Base-by-base conservation (phyloP, 371 early-diverging fungal species). In the Syncephalastrum contaminatum region DNA sequence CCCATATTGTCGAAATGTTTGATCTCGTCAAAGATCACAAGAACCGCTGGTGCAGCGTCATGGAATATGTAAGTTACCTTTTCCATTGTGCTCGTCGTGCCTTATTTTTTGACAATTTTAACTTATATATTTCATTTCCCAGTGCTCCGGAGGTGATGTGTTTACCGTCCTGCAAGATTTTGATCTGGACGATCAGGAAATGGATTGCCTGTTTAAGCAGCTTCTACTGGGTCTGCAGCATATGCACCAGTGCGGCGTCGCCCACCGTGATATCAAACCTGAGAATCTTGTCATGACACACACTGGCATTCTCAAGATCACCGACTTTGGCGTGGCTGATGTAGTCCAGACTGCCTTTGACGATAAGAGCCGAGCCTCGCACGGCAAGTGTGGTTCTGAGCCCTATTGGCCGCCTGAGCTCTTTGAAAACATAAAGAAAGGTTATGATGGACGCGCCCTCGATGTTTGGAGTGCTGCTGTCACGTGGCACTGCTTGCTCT, bases 191-290 rank as follows among this genome's bases (percentile, higher is more conserved):
- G 60, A 65, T 16, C 39, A 52, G 1, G 68, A 72, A 42, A 66
- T 75, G 0, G 61, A 72, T 51, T 60, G 66, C 12, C 59, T 66
- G 3, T 75, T 75, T 39, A 75, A 75, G 46, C 93, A 93, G 68
- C 73, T 93, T 51, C 51, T 90, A 22, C 65, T 74, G 16, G 93
- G 88, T 0, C 54, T 94, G 18, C 63, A 80, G 18, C 89, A 92
- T 68, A 58, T 93, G 49, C 94, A 93, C 62, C 51, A 58, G 19
- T 63, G 82, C 25, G 83, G 82, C 8, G 87, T 93, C 7, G 87
- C 89, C 16, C 93, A 93, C 57, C 77, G 93, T 51, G 91, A 90
- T 53, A 75, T 90, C 43, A 90, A 90, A 51, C 88, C 87, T 0
- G 75, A 75, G 40, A 90, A 88, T 54, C 69, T 85, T 8, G 61